Conservation (phyloP, 208 protist genomes). For the Leishmania gerbilli region DNA sequence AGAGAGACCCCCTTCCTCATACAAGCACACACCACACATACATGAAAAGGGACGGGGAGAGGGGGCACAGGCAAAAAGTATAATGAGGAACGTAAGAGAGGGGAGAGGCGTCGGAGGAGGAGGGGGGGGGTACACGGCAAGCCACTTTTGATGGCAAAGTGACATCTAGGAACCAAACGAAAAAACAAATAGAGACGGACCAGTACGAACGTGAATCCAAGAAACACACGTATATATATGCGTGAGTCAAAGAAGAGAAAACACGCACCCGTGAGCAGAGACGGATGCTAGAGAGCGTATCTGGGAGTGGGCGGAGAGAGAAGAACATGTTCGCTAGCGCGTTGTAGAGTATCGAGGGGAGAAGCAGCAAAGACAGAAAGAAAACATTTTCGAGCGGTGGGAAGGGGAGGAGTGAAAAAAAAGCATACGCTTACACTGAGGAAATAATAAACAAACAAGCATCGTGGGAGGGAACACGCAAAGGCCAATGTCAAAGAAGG, state of each 20-base stretch:
- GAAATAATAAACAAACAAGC: conserved; percentile 2
- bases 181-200: conserved; percentile 7
- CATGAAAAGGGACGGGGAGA: not conserved
- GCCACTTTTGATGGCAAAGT: not conserved
- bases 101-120: not conserved
- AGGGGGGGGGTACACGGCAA: not conserved
- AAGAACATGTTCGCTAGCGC: not conserved
- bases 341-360: not conserved
- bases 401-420: not conserved
- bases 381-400: not conserved
- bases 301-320: not conserved
- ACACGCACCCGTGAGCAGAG: not conserved
- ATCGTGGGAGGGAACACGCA: not conserved
- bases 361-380: not conserved
- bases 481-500: not conserved
- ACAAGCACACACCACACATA: not conserved
- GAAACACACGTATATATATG: conserved; percentile 7
- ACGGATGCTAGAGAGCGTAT: not conserved
- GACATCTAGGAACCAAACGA: conserved; percentile 7
- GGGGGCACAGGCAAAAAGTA: conserved; percentile 1
- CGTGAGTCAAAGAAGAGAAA: not conserved
- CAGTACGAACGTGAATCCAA: not conserved
- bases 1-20: no score
- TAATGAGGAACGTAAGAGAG: not conserved
- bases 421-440: not conserved